A percentile compares a stretch with the other conserved stretches of the same genome.
phyloP scores from a whole-genome alignment of 805 yeast species.

The Metschnikowia aberdeeniae region DNA sequence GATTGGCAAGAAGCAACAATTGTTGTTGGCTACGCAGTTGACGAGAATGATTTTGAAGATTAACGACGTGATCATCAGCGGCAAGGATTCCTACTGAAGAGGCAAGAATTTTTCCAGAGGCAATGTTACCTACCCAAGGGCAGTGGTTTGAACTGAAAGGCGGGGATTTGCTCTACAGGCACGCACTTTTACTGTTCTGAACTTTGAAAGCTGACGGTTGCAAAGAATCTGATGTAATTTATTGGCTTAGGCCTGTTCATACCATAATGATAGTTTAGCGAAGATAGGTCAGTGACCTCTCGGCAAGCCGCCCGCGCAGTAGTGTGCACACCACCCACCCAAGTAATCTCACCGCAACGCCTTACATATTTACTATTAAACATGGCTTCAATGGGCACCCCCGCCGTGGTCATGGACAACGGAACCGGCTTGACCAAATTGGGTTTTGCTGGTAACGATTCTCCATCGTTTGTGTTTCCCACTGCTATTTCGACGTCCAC shows the following conservation, averaged over 20 bases:
- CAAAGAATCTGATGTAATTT: neutral
- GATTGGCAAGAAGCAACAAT: constrained; percentile 95
- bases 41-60: constrained; percentile 97
- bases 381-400: constrained; percentile 54
- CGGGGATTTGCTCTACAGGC: too few species aligned
- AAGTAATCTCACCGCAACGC: neutral
- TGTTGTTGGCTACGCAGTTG: constrained; percentile 91
- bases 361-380: constrained; percentile 4
- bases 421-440: constrained; percentile 98
- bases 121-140: constrained; percentile 4
- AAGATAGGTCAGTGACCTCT: neutral
- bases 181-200: too few species aligned
- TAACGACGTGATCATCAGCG: constrained; percentile 91
- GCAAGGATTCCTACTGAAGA: constrained; percentile 70
- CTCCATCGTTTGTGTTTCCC: constrained; percentile 96
- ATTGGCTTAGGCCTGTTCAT: constrained; percentile 4
- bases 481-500: constrained; percentile 88
- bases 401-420: constrained; percentile 97
- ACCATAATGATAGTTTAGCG: constrained; percentile 3
- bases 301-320: neutral
- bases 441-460: constrained; percentile 97
- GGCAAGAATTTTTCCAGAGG: neutral
- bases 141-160: neutral
- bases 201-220: too few species aligned
- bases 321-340: constrained; percentile 6